Conservation (phyloP, 805 yeast genomes). For the Metschnikowia lochheadii region DNA sequence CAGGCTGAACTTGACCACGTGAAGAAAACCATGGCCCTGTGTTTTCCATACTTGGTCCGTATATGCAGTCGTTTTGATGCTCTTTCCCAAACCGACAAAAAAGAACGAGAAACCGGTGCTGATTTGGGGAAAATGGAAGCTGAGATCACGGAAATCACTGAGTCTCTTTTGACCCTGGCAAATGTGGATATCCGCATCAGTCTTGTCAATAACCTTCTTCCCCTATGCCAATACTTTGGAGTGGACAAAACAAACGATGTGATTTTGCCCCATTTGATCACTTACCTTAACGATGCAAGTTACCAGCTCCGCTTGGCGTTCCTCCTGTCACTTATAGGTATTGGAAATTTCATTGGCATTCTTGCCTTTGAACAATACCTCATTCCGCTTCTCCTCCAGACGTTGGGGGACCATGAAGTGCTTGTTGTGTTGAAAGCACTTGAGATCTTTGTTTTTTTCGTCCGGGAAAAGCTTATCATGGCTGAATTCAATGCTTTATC, state of each 20-base stretch:
- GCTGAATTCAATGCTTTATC: conserved; percentile 36
- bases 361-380: conserved; percentile 83
- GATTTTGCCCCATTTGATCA: conserved; percentile 83
- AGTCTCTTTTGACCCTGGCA: conserved; percentile 64
- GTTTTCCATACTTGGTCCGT: conserved; percentile 68
- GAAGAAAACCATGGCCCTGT: conserved; percentile 64
- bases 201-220: conserved; percentile 64
- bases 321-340: conserved; percentile 63
- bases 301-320: conserved; percentile 65
- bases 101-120: conserved; percentile 7
- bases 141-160: conserved; percentile 65
- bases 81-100: conserved; percentile 14
- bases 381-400: conserved; percentile 78
- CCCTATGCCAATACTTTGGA: conserved; percentile 78
- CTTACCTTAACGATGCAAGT: conserved; percentile 80
- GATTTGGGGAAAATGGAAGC: background rate
- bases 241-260: conserved; percentile 85
- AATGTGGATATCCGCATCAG: conserved; percentile 65
- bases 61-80: conserved; percentile 51
- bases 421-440: conserved; percentile 70
- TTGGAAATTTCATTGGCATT: conserved; percentile 79
- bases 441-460: conserved; percentile 33
- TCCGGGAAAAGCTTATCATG: conserved; percentile 26
- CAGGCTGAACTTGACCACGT: conserved; percentile 26
- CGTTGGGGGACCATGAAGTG: conserved; percentile 80